These are phyloP conservation scores for Euphorbia neoarborescens DNA, from an alignment of 441 rosid species.

Conservation along the genomic window DNA sequence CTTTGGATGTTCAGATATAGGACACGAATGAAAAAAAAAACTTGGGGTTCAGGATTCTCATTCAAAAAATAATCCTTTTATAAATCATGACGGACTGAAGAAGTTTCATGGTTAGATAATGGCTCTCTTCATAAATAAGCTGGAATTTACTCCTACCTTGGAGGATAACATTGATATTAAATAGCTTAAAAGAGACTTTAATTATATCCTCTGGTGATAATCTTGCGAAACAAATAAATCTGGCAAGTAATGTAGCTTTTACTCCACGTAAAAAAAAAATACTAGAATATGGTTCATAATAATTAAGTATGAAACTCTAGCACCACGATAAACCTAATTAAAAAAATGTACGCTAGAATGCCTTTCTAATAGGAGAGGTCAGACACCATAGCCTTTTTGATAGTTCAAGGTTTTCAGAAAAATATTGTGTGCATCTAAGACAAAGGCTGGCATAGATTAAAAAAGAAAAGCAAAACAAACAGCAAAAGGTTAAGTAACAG, in stretches of 20 bases:
- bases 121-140: neutral
- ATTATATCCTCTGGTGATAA: neutral
- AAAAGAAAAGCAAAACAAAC: conserved; percentile 3
- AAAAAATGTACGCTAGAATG: neutral
- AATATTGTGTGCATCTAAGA: neutral
- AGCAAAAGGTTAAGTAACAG: conserved; percentile 11
- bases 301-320: neutral
- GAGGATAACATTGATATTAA: neutral
- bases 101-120: conserved; percentile 2
- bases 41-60: neutral
- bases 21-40: neutral
- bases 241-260: neutral
- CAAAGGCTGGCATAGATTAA: neutral
- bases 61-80: neutral
- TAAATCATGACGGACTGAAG: neutral
- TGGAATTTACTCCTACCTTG: neutral
- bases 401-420: neutral
- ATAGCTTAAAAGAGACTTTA: neutral
- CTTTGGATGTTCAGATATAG: neutral
- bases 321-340: neutral
- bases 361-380: neutral
- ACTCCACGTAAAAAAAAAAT: neutral
- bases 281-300: too few species aligned
- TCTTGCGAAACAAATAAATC: neutral
- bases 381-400: neutral